Conservation (phyloP, 1,139 yeast species). For the Hansenula lynferdii region DNA sequence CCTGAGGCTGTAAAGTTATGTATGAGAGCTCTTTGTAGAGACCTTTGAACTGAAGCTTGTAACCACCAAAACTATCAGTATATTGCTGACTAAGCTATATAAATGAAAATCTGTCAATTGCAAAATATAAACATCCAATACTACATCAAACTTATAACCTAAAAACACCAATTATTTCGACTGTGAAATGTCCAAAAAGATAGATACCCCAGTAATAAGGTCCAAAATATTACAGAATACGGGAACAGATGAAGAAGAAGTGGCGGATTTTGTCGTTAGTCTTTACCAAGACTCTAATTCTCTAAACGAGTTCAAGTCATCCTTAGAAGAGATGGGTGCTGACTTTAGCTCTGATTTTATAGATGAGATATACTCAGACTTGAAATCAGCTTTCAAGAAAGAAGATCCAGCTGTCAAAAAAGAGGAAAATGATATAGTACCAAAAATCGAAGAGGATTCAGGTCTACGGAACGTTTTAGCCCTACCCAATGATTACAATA, state of each 20-base stretch:
- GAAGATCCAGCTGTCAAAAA: conserved; percentile 3
- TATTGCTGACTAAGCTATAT: neutral
- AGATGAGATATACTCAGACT: conserved; percentile 9
- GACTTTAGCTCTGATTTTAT: conserved; percentile 39
- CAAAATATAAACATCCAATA: neutral
- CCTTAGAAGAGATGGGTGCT: conserved; percentile 56
- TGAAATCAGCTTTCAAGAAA: conserved; percentile 2
- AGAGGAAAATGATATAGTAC: conserved; percentile 6
- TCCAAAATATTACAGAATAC: conserved; percentile 13
- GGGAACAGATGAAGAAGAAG: conserved; percentile 37
- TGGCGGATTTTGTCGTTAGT: conserved; percentile 54
- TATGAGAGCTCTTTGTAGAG: too few relatives aligned
- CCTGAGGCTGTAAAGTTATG: neutral
- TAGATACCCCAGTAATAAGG: conserved; percentile 6
- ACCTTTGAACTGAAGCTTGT: neutral
- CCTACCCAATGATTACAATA: conserved; percentile 11
- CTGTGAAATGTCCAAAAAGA: neutral
- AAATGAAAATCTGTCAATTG: neutral
- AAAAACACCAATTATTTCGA: neutral
- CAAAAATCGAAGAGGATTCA: conserved; percentile 4
- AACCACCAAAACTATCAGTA: neutral
- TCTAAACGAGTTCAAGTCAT: conserved; percentile 34
- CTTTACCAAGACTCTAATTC: conserved; percentile 36
- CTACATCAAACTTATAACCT: neutral
- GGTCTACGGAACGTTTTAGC: conserved; percentile 3